Percentiles rank a stretch among this genome's conserved stretches.
Evolutionary conservation across 1,284 basidiomycete genomes (phyloP).

Genomic region (Ganoderma sp.): DNA sequence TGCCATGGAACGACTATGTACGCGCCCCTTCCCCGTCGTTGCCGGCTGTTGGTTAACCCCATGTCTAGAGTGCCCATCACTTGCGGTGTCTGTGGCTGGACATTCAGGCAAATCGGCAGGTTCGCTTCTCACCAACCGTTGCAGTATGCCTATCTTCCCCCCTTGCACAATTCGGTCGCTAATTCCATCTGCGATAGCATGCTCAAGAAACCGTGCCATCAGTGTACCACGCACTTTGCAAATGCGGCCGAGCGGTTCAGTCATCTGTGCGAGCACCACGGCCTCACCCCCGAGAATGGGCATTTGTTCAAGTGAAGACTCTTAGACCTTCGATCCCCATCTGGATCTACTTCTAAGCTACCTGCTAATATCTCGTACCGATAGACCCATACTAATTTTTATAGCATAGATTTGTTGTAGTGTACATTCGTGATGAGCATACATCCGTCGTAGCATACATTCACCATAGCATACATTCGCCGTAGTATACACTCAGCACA

Average conservation of each 20-base stretch:
- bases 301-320: slow-evolving; percentile 9
- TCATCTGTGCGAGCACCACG: slow-evolving; percentile 18
- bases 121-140: slow-evolving; percentile 12
- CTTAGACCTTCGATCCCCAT: neutral
- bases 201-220: neutral
- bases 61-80: neutral
- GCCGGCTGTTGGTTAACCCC: neutral
- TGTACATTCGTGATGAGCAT: neutral
- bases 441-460: slow-evolving; percentile 4
- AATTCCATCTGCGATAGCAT: neutral
- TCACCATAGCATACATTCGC: neutral
- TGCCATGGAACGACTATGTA: neutral
- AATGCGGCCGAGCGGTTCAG: slow-evolving; percentile 6
- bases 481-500: neutral
- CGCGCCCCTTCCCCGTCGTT: neutral
- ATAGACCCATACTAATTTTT: neutral
- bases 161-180: neutral
- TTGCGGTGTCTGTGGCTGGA: slow-evolving; percentile 21
- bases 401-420: slow-evolving; percentile 7
- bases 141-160: slow-evolving; percentile 14
- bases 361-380: neutral
- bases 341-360: neutral
- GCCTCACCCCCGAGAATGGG: slow-evolving; percentile 13
- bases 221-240: slow-evolving; percentile 10
- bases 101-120: slow-evolving; percentile 11